Evolutionary conservation across 768 basidiomycete species (phyloP).

Genomic region (Kwoniella newhampshirensis): DNA sequence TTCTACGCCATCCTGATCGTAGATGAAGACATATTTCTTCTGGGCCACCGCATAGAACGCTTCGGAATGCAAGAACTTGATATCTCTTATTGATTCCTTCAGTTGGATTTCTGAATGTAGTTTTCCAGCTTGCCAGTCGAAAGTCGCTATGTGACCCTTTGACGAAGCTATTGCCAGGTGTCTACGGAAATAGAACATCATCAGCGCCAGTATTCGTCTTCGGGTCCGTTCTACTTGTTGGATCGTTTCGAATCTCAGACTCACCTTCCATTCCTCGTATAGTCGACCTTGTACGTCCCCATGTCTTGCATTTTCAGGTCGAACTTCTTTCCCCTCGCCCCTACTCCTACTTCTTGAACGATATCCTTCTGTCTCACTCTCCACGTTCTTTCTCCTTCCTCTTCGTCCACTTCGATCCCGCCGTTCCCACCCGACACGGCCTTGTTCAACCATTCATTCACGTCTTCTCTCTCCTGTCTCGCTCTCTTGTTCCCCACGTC

Average conservation of each 20-base stretch:
- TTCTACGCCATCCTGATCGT: constrained; percentile 90
- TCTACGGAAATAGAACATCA: constrained; percentile 55
- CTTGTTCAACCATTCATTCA: constrained; percentile 55
- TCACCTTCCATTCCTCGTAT: constrained; percentile 87
- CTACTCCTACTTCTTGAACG: constrained; percentile 51
- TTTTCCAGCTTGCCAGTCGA: constrained; percentile 86
- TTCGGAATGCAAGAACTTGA: constrained; percentile 94
- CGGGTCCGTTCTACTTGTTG: no score
- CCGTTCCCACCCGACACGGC: constrained; percentile 67
- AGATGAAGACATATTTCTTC: constrained; percentile 92
- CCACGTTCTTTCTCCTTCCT: constrained; percentile 84
- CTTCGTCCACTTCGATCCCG: constrained; percentile 68
- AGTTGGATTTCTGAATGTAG: constrained; percentile 85
- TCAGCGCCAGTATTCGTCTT: no score
- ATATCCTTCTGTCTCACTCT: constrained; percentile 80
- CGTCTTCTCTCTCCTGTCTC: constrained; percentile 61
- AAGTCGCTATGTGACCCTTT: constrained; percentile 83
- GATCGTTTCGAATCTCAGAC: no score
- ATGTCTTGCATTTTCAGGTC: constrained; percentile 76
- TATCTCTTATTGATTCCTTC: constrained; percentile 80
- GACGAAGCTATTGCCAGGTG: constrained; percentile 82
- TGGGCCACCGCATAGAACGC: constrained; percentile 93
- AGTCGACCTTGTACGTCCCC: constrained; percentile 79
- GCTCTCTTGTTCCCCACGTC: constrained; percentile 54
- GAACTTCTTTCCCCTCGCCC: constrained; percentile 57